phyloP scores from a whole-genome alignment of 140 eudicot species.

The Stevia rebaudiana region DNA sequence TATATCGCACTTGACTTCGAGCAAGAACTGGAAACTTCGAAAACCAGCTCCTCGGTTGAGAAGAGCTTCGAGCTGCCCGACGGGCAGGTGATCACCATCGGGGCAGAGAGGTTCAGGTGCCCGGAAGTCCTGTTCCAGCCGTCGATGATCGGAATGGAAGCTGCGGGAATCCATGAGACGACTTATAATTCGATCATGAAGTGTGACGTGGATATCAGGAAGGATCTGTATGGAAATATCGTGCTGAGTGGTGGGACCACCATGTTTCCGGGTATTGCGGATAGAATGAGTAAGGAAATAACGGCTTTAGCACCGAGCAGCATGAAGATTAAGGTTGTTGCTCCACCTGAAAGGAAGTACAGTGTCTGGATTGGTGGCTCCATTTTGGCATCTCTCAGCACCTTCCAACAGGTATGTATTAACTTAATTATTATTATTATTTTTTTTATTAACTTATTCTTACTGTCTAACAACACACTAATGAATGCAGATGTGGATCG shows the following conservation, averaged over 20 bases:
- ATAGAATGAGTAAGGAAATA: constrained; percentile 66
- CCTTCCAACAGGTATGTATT: constrained; percentile 57
- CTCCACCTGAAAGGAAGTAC: constrained; percentile 69
- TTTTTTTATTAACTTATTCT: no score
- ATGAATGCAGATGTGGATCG: constrained; percentile 40
- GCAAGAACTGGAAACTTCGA: constrained; percentile 47
- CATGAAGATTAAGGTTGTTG: constrained; percentile 73
- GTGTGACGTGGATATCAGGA: constrained; percentile 73
- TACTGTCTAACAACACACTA: background rate
- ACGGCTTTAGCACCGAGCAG: constrained; percentile 69
- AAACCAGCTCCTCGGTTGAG: constrained; percentile 51
- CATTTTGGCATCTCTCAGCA: constrained; percentile 71
- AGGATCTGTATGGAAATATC: constrained; percentile 67
- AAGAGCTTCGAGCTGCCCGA: constrained; percentile 77
- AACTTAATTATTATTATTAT: no score
- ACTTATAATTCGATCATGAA: constrained; percentile 74
- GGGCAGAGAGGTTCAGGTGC: constrained; percentile 72
- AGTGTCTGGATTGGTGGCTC: constrained; percentile 84
- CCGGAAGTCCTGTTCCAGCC: constrained; percentile 87
- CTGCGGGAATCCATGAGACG: constrained; percentile 73
- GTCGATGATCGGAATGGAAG: constrained; percentile 73
- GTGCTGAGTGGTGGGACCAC: constrained; percentile 80
- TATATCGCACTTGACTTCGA: constrained; percentile 48
- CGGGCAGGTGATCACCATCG: constrained; percentile 71
- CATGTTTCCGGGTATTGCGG: constrained; percentile 73